Evolutionary conservation across 148 eudicot species (phyloP).

Genomic region (Gaultheria prostrata): DNA sequence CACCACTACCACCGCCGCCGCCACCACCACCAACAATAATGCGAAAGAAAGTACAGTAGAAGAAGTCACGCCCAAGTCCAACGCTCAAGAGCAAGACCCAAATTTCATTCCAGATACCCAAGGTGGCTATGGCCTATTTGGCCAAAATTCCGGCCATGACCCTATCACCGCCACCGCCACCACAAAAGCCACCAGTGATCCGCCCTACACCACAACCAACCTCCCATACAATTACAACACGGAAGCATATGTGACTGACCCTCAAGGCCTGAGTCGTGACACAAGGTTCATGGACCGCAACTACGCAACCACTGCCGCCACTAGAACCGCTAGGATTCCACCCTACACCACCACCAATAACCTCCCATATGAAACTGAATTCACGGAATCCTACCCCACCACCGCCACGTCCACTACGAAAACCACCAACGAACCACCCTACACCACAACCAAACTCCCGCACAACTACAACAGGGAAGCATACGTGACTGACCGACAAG

Average conservation of each 20-base stretch:
- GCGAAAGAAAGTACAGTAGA: background rate
- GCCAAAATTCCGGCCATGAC: slow-evolving; percentile 52
- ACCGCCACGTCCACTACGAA: no score
- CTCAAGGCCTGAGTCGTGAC: background rate
- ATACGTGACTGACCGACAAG: slow-evolving; percentile 3
- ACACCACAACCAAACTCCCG: slow-evolving; percentile 21
- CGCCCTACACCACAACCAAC: slow-evolving; percentile 25
- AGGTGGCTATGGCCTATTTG: slow-evolving; percentile 59
- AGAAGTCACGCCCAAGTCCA: slow-evolving; percentile 12
- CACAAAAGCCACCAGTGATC: slow-evolving; percentile 18
- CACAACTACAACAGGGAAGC: slow-evolving; percentile 21
- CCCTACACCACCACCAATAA: background rate
- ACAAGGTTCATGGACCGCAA: background rate
- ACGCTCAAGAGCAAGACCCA: slow-evolving; percentile 37
- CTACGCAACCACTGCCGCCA: background rate
- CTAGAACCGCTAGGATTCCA: background rate
- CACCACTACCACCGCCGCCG: slow-evolving; percentile 21
- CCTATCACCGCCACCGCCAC: slow-evolving; percentile 38
- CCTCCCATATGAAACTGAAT: no score
- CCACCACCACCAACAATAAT: slow-evolving; percentile 5
- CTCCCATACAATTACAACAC: slow-evolving; percentile 19
- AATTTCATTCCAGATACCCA: slow-evolving; percentile 45
- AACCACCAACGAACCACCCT: no score
- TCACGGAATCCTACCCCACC: no score
- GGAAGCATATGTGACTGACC: slow-evolving; percentile 1